These are phyloP conservation scores for Acaromyces ingoldii DNA, from an alignment of 1,284 basidiomycete species.

Conservation along the genomic window DNA sequence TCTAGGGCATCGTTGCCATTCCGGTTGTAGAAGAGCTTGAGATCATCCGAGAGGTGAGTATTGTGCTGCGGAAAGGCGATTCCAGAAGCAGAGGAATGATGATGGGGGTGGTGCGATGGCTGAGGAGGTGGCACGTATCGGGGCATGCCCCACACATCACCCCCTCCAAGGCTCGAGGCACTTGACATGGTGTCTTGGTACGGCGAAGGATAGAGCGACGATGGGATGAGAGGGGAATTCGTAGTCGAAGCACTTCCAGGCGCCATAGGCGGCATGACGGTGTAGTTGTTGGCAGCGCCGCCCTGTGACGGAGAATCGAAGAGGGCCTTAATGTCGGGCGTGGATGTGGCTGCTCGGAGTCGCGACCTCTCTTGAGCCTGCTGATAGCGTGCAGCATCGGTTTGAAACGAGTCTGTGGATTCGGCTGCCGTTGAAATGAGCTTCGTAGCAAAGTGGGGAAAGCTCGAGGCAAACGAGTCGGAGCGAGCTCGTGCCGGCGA, in stretches of 20 bases:
- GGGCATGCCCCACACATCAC: too few species aligned
- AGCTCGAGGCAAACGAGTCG: conserved; percentile 89
- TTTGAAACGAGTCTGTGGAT: conserved; percentile 40
- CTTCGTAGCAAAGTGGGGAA: conserved; percentile 95
- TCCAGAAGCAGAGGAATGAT: background rate
- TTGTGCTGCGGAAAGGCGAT: conserved; percentile 10
- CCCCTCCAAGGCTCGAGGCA: too few species aligned
- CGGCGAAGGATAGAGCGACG: conserved; percentile 43
- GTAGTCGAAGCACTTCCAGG: conserved; percentile 11
- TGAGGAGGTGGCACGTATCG: background rate
- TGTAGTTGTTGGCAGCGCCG: conserved; percentile 52
- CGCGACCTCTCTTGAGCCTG: conserved; percentile 48
- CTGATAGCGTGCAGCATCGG: conserved; percentile 16
- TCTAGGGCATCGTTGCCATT: conserved; percentile 24
- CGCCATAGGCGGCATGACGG: conserved; percentile 3
- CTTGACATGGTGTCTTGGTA: conserved; percentile 25
- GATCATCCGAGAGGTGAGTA: conserved; percentile 4
- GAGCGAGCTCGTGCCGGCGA: conserved; percentile 56
- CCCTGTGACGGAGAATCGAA: conserved; percentile 59
- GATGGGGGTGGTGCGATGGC: background rate
- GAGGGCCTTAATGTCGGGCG: conserved; percentile 89
- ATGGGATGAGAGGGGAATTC: conserved; percentile 32
- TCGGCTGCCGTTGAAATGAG: conserved; percentile 54
- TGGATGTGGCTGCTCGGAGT: conserved; percentile 75
- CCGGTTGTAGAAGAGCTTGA: conserved; percentile 8